These are phyloP conservation scores for Tephrocybe sp. DNA, from an alignment of 768 basidiomycete species.

Conservation along the genomic window DNA sequence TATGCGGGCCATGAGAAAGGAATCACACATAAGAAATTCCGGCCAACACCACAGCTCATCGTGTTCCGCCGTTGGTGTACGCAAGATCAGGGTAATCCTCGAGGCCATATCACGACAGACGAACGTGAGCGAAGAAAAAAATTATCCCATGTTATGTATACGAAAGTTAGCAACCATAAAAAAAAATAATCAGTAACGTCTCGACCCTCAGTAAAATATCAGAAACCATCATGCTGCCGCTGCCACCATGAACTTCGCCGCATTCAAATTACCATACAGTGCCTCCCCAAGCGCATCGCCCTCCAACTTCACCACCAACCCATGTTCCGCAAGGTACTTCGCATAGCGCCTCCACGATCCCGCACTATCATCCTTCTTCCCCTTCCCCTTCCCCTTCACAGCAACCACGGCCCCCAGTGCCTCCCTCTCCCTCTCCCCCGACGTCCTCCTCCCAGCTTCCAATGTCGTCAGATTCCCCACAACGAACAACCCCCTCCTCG, in stretches of 20 bases:
- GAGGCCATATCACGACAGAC: too few species aligned
- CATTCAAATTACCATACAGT: conserved; percentile 38
- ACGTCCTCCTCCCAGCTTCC: conserved; percentile 40
- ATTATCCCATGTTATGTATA: too few species aligned
- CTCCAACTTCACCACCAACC: conserved; percentile 50
- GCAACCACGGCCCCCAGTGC: neutral
- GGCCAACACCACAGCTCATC: too few species aligned
- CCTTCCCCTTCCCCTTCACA: conserved; percentile 1
- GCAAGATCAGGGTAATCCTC: too few species aligned
- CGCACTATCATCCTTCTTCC: conserved; percentile 38
- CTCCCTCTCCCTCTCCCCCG: conserved; percentile 18
- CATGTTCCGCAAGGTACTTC: conserved; percentile 50
- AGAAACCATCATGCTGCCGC: conserved; percentile 1
- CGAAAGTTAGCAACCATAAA: neutral
- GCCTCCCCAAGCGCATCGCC: conserved; percentile 42
- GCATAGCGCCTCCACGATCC: conserved; percentile 66
- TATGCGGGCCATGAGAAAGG: too few species aligned
- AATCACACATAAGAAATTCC: too few species aligned
- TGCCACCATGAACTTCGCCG: conserved; percentile 14
- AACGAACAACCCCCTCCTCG: conserved; percentile 82
- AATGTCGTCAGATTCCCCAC: conserved; percentile 74
- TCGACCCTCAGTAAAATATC: neutral
- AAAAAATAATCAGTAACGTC: neutral
- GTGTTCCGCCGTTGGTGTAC: too few species aligned
- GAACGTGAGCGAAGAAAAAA: too few species aligned